Percentiles rank a stretch among this genome's conserved stretches.
These are phyloP conservation scores for Verticillium dahliae DNA, from an alignment of 2,329 filamentous ascomycete species.

Conservation along the genomic window DNA sequence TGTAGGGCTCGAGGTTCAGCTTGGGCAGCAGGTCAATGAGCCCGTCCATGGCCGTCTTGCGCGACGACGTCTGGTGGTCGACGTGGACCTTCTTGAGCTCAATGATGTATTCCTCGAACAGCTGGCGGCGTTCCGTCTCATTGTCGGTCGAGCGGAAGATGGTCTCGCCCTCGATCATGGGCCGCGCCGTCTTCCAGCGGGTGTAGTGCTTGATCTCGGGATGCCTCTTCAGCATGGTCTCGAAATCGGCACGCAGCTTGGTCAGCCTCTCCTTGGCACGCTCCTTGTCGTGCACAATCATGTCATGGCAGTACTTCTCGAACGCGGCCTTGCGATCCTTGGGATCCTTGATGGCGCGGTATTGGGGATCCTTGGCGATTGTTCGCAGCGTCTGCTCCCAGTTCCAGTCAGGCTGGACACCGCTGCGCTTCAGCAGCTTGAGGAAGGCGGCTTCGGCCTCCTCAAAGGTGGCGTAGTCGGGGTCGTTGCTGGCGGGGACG, in stretches of 20 bases:
- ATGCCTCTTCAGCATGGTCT: conserved; percentile 91
- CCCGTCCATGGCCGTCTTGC: conserved; percentile 79
- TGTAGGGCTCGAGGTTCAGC: conserved; percentile 85
- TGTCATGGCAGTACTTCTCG: conserved; percentile 88
- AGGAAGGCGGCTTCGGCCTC: conserved; percentile 91
- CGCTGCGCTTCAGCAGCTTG: conserved; percentile 79
- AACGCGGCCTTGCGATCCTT: conserved; percentile 86
- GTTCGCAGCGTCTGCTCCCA: conserved; percentile 87
- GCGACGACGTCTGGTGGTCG: conserved; percentile 65
- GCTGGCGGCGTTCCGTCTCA: conserved; percentile 77
- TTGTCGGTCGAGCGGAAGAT: conserved; percentile 88
- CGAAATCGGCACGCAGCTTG: conserved; percentile 90
- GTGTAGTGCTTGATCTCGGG: conserved; percentile 97
- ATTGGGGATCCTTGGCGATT: conserved; percentile 86
- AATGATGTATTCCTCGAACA: conserved; percentile 90
- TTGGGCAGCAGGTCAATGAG: conserved; percentile 71
- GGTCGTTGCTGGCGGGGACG: conserved; percentile 60
- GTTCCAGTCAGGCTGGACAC: conserved; percentile 83
- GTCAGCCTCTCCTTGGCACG: conserved; percentile 86
- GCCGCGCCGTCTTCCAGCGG: conserved; percentile 90
- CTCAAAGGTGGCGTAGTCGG: conserved; percentile 72
- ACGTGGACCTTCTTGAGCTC: conserved; percentile 75
- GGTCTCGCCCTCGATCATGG: conserved; percentile 90
- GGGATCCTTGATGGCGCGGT: conserved; percentile 86
- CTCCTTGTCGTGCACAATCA: conserved; percentile 88